phyloP scores from a whole-genome alignment of 2,329 filamentous ascomycete genomes.

The Trichoderma sp. region DNA sequence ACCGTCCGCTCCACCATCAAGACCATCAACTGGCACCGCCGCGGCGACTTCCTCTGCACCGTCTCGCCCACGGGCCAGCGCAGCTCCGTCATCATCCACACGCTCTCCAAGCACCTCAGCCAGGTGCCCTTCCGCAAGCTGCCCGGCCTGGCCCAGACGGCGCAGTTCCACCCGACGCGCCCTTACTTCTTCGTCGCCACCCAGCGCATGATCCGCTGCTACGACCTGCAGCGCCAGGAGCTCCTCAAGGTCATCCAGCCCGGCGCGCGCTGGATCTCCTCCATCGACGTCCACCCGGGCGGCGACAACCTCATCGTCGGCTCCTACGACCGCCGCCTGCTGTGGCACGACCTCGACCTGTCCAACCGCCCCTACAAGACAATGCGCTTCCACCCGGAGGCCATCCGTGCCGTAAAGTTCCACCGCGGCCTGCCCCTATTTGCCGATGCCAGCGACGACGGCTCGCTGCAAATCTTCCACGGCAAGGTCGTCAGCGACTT shows the following conservation, averaged over 20 bases:
- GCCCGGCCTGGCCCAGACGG: slow-evolving; percentile 79
- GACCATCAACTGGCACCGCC: slow-evolving; percentile 89
- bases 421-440: slow-evolving; percentile 85
- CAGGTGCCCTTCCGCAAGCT: slow-evolving; percentile 87
- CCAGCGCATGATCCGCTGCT: slow-evolving; percentile 88
- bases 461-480: slow-evolving; percentile 93
- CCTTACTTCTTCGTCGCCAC: slow-evolving; percentile 97
- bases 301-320: slow-evolving; percentile 94
- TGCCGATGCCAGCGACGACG: slow-evolving; percentile 93
- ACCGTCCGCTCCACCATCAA: slow-evolving; percentile 82
- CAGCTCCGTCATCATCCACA: slow-evolving; percentile 90
- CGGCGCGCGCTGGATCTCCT: slow-evolving; percentile 90
- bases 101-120: slow-evolving; percentile 89
- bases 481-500: slow-evolving; percentile 92
- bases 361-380: slow-evolving; percentile 93
- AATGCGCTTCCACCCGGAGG: slow-evolving; percentile 89
- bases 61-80: slow-evolving; percentile 80
- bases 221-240: slow-evolving; percentile 89
- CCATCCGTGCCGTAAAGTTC: slow-evolving; percentile 86
- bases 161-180: slow-evolving; percentile 91
- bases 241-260: slow-evolving; percentile 92
- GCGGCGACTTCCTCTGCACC: slow-evolving; percentile 91
- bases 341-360: slow-evolving; percentile 97
- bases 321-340: slow-evolving; percentile 87
- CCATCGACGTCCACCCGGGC: slow-evolving; percentile 88